Conservation (phyloP, 495 filamentous ascomycete genomes). For the Tuber microsphaerosporum region DNA sequence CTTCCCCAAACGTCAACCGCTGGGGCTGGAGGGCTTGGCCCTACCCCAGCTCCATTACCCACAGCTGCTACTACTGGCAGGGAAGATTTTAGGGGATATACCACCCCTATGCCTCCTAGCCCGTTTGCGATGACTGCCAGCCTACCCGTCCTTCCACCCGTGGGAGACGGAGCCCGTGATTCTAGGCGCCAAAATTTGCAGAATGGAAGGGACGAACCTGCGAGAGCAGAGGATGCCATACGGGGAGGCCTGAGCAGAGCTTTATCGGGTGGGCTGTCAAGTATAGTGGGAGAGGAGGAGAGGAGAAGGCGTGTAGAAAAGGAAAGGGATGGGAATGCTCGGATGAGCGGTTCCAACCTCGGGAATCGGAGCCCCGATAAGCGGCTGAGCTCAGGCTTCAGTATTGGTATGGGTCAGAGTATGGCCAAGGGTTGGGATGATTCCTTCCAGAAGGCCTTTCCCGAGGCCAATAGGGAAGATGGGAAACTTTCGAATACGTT, state of each 20-base stretch:
- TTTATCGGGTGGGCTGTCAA: slow-evolving; percentile 28
- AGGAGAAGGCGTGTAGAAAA: slow-evolving; percentile 32
- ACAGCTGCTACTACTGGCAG: slow-evolving; percentile 41
- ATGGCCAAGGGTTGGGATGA: slow-evolving; percentile 33
- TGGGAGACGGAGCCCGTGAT: slow-evolving; percentile 42
- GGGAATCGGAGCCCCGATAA: slow-evolving; percentile 33
- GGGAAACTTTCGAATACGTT: slow-evolving; percentile 16
- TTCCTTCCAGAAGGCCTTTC: slow-evolving; percentile 30
- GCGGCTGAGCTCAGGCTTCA: slow-evolving; percentile 20
- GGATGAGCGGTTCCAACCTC: slow-evolving; percentile 21
- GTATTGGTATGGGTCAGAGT: slow-evolving; percentile 23
- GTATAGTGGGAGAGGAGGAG: slow-evolving; percentile 11
- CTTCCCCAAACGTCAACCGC: slow-evolving; percentile 32
- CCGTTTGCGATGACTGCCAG: slow-evolving; percentile 47
- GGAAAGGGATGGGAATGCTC: slow-evolving; percentile 33
- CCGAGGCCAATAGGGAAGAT: slow-evolving; percentile 27
- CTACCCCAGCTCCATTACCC: slow-evolving; percentile 35
- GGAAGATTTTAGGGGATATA: slow-evolving; percentile 42
- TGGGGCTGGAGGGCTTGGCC: slow-evolving; percentile 33
- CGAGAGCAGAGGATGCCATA: slow-evolving; percentile 55
- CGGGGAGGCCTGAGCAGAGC: slow-evolving; percentile 46
- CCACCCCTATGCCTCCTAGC: slow-evolving; percentile 45
- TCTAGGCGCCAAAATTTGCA: slow-evolving; percentile 35
- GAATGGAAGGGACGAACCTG: slow-evolving; percentile 44
- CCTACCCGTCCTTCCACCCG: slow-evolving; percentile 44